Conservation (phyloP, 768 basidiomycete genomes). For the Podaxis carcinomalis region DNA sequence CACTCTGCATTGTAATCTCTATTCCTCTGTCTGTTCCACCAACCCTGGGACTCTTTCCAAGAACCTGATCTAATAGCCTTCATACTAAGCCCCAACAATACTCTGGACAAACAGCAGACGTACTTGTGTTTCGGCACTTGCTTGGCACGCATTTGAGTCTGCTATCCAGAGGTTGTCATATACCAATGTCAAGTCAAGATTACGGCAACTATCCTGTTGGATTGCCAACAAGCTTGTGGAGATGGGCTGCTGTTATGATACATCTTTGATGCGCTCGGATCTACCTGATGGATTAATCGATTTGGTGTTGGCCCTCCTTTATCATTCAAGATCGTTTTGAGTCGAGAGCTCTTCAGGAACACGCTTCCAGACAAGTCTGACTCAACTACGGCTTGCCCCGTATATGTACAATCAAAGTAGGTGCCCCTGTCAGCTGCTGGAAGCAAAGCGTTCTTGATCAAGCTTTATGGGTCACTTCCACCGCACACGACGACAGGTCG, state of each 20-base stretch:
- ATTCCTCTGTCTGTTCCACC: too few species aligned
- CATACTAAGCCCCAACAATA: too few species aligned
- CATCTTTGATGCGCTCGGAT: background rate
- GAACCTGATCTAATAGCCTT: too few species aligned
- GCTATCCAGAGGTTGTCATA: background rate
- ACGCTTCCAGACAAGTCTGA: background rate
- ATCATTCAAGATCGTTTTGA: background rate
- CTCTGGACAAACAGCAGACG: too few species aligned
- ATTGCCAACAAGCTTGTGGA: background rate
- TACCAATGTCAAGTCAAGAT: background rate
- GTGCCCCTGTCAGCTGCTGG: background rate
- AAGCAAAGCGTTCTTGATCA: background rate
- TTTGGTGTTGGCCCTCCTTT: too few species aligned
- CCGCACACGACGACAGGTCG: background rate
- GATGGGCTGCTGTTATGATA: background rate
- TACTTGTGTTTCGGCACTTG: background rate
- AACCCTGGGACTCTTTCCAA: too few species aligned
- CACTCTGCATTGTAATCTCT: too few species aligned
- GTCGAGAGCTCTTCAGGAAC: background rate
- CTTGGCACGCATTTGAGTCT: background rate
- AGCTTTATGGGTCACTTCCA: too few species aligned
- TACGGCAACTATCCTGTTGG: background rate
- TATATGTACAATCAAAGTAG: background rate
- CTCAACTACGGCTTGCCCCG: background rate
- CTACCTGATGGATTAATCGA: background rate